Base-by-base conservation (phyloP, 2,329 filamentous ascomycete genomes). In the Thermomyces lanuginosus region DNA sequence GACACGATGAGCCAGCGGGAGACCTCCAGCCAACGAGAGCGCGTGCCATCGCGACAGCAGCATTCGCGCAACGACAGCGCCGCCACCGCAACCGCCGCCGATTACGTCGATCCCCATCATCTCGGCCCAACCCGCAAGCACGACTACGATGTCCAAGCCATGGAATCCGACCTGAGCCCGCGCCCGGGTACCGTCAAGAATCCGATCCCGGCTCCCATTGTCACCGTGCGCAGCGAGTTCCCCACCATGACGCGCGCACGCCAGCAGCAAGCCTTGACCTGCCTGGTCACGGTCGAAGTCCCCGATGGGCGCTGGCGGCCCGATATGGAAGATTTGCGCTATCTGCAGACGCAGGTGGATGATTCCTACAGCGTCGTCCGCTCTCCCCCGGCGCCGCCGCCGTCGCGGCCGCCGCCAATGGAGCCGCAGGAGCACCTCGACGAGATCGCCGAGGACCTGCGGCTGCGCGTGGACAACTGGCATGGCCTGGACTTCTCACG, bases 221-320 rank as follows among this genome's bases (percentile, higher is more conserved):
- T 98, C n/a, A 92, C 81, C 1, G 78, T 98, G 24, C 79, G 86
- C 32, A 95, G 86, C 47, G 89, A 98, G 53, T 98, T 93, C 46
- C 89, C 89, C 1, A 95, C 89, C 1, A 69, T 98, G 43, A 93
- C 67, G 51, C 70, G 82, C 37, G 93, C 84, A 11, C 76, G 84
- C 26, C 82, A 92, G 47, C 89, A 93, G 51, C 89, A 98, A 51
- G 89, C 81, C 7, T 62, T 98, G 36, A 95, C 89, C 1, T 98
- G 89, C 44, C 61, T 98, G 29, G 69, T 98, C 26, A 95, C 89
- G 0, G 73, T 98, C 24, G 89, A 98, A 53, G 83, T 95, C 1
- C 73, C 83, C 0, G 84, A 92, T 45, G 81, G 75, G 39, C 92
- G 89, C 51, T 95, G 84, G 89, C 69, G 70, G 32, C 73, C 84